These are phyloP conservation scores for Fomitopsis schrenkii DNA, from an alignment of 1,284 basidiomycete genomes.

Conservation along the genomic window DNA sequence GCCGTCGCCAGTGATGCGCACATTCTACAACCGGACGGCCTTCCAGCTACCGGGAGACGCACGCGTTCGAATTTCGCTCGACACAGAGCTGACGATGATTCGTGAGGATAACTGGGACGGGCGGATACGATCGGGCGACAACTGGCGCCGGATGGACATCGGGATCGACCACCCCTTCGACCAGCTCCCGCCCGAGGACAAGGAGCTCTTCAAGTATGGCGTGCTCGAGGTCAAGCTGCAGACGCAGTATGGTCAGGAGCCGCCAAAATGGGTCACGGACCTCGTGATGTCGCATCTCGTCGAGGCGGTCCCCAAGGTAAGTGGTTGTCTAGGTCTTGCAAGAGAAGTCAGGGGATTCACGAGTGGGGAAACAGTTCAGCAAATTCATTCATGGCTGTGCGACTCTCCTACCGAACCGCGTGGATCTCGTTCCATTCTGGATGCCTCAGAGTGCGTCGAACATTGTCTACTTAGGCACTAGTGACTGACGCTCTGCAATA, in stretches of 20 bases:
- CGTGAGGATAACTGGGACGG: conserved; percentile 99
- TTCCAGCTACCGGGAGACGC: conserved; percentile 99
- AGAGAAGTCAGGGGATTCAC: not conserved
- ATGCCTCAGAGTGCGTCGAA: conserved; percentile 79
- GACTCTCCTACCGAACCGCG: conserved; percentile 88
- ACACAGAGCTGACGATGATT: conserved; percentile 92
- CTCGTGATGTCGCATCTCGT: conserved; percentile 93
- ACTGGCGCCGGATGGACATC: conserved; percentile 94
- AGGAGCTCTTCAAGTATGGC: conserved; percentile 91
- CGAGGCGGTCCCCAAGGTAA: conserved; percentile 80
- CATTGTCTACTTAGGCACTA: not conserved
- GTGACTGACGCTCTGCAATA: conserved; percentile 26
- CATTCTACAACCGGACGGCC: conserved; percentile 99
- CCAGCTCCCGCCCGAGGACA: conserved; percentile 75
- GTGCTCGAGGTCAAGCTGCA: conserved; percentile 97
- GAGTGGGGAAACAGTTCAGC: conserved; percentile 32
- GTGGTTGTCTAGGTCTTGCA: conserved; percentile 13
- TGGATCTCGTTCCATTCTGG: conserved; percentile 99
- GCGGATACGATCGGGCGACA: conserved; percentile 68
- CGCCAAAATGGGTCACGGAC: conserved; percentile 95
- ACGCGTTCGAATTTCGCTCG: conserved; percentile 95
- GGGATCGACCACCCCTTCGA: conserved; percentile 92
- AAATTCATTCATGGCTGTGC: conserved; percentile 99
- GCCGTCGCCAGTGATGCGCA: conserved; percentile 75
- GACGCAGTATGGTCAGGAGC: conserved; percentile 94